A percentile compares a stretch with the other conserved stretches of the same genome.
Evolutionary conservation across 345 rosid genomes (phyloP).

Genomic region (Barbarea vulgaris): DNA sequence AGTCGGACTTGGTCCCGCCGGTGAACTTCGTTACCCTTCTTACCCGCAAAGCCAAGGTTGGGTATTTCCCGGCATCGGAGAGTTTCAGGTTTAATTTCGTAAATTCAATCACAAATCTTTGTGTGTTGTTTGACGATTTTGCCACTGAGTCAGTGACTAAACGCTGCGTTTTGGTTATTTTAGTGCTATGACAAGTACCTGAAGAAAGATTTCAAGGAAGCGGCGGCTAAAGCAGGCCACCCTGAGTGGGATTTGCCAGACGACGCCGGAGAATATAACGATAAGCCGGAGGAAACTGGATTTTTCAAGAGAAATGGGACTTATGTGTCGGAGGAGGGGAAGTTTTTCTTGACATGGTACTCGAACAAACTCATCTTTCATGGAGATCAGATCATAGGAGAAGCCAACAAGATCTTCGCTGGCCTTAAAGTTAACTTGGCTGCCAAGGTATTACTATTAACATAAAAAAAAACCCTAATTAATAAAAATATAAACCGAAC

Average conservation of each 20-base stretch:
- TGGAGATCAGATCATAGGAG: slow-evolving; percentile 78
- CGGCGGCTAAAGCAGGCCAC: slow-evolving; percentile 63
- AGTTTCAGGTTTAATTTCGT: slow-evolving; percentile 63
- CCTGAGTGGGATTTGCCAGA: slow-evolving; percentile 81
- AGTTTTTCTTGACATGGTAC: slow-evolving; percentile 81
- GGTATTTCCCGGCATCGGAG: slow-evolving; percentile 84
- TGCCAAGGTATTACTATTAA: slow-evolving; percentile 55
- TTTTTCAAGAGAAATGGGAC: slow-evolving; percentile 67
- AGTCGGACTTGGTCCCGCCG: slow-evolving; percentile 91
- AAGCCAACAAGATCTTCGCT: slow-evolving; percentile 68
- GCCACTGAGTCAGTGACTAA: neutral
- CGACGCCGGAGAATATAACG: slow-evolving; percentile 71
- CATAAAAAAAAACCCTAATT: neutral
- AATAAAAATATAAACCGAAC: neutral
- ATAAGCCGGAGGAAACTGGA: slow-evolving; percentile 58
- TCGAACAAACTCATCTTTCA: slow-evolving; percentile 68
- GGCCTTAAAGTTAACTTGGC: slow-evolving; percentile 84
- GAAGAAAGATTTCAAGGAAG: slow-evolving; percentile 64
- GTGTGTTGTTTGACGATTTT: neutral
- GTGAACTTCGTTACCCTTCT: slow-evolving; percentile 88
- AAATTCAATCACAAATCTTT: neutral
- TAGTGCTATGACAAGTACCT: slow-evolving; percentile 80
- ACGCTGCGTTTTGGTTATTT: slow-evolving; percentile 19
- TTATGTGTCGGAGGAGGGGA: slow-evolving; percentile 61
- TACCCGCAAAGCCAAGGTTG: slow-evolving; percentile 77